Evolutionary conservation across 345 rosid species (phyloP).

Genomic region (Barbarea vulgaris): DNA sequence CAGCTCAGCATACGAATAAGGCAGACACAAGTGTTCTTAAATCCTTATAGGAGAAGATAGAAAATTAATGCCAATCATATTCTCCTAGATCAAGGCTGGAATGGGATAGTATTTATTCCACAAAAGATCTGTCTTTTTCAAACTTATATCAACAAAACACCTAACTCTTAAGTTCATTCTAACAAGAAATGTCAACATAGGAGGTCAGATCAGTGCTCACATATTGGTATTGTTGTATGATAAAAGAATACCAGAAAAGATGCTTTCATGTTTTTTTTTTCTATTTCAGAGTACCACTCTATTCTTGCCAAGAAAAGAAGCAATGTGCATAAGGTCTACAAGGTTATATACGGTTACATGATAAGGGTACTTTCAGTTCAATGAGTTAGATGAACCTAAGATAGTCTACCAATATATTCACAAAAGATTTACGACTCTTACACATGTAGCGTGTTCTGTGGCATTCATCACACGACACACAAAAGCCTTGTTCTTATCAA

Average conservation of each 20-base stretch:
- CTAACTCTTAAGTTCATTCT: not conserved
- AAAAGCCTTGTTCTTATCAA: not conserved
- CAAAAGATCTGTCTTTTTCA: not conserved
- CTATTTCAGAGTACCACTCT: constrained; percentile 5
- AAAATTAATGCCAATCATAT: not conserved
- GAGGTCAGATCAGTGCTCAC: not conserved
- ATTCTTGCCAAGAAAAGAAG: not conserved
- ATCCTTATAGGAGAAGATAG: not conserved
- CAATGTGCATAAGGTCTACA: not conserved
- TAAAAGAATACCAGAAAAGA: not conserved
- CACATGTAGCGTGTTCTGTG: not conserved
- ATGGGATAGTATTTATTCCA: not conserved
- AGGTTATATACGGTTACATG: not conserved
- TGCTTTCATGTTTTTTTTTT: not conserved
- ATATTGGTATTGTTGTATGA: not conserved
- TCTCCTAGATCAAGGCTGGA: constrained; percentile 5
- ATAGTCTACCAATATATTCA: not conserved
- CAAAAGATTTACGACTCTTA: not conserved
- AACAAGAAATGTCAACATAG: constrained; percentile 2
- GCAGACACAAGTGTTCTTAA: constrained; percentile 14
- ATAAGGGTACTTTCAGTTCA: not conserved
- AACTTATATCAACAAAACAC: constrained; percentile 9
- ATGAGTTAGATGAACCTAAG: constrained; percentile 7
- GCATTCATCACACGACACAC: not conserved
- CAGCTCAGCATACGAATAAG: constrained; percentile 27